These are phyloP conservation scores for Hippophae rhamnoides DNA, from an alignment of 306 rosid genomes.

Conservation along the genomic window DNA sequence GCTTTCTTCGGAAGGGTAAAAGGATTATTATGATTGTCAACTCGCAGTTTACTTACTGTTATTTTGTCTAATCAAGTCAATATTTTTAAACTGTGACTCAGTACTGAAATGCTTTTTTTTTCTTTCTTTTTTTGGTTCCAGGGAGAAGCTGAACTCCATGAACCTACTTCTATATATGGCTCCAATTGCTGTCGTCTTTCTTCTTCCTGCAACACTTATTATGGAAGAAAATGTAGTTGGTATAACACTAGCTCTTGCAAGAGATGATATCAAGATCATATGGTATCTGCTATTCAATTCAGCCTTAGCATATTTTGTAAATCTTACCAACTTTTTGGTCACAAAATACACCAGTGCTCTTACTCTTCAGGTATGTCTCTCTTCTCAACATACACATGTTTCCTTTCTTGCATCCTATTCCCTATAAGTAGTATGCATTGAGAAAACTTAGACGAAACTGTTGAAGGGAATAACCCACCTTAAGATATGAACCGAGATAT, in stretches of 20 bases:
- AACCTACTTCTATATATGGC: conserved; percentile 98
- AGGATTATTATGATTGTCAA: background rate
- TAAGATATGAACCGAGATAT: no score
- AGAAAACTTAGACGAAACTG: no score
- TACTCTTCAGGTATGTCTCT: conserved; percentile 81
- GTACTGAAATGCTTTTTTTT: background rate
- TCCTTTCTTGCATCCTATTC: no score
- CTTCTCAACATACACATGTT: conserved; percentile 3
- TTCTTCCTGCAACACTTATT: conserved; percentile 90
- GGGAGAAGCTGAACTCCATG: conserved; percentile 99
- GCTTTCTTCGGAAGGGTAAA: conserved; percentile 98
- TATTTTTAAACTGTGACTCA: background rate
- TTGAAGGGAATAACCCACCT: no score
- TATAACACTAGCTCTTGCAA: conserved; percentile 89
- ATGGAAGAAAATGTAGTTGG: conserved; percentile 99
- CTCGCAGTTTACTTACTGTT: background rate
- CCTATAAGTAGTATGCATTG: no score
- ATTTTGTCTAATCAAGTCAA: background rate
- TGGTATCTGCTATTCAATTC: conserved; percentile 96
- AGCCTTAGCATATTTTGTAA: conserved; percentile 84
- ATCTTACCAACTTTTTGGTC: conserved; percentile 96
- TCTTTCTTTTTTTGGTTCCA: conserved; percentile 6
- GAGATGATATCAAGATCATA: conserved; percentile 85
- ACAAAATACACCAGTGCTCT: conserved; percentile 97
- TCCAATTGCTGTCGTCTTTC: conserved; percentile 94